Base-by-base conservation (phyloP, 177 flowering plant genomes). In the Telopea speciosissima region DNA sequence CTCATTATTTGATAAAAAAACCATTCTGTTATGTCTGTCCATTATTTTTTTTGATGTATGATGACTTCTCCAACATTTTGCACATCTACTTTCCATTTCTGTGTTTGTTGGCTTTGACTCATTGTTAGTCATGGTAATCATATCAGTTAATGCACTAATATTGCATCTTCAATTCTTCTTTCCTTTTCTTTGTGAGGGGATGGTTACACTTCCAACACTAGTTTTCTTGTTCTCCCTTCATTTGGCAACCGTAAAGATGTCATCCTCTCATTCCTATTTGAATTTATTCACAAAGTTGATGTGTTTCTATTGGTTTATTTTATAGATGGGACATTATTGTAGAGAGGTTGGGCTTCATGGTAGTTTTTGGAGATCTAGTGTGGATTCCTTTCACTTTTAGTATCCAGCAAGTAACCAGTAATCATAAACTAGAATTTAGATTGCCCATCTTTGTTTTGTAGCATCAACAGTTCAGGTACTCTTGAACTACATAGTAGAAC, bases 331-430 rank as follows among this genome's bases (percentile, higher is more conserved):
- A 96, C 77, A 96, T 96, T 69, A 96, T 96, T 80, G 99, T 98
- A 13, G 97, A 96, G 83, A 87, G 95, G 79, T 81, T 96, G 83
- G 99, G 98, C 70, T 96, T 91, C 84, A 96, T 96, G 98, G 78
- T 95, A 81, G 96, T 96, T 24, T 93, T 93, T 87, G 99, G 98
- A 72, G 98, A 96, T 85, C 81, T 96, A 63, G 95, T 91, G 54
- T 96, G 98, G 99, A 90, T 96, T 75, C 98, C 99, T 63, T 96
- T 93, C 83, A 91, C 98, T 33, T 96, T 96, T 73, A 93, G 98
- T 79, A 91, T 96, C 76, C 99, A 96, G 99, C 74, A 85, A 63
- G 83, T 73, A 28, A 66, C 26, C 16, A 19, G 81, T 73, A 66
- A 54, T 36, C 16, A 19, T 42, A 16, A 45, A 63, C 66, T 67